These are phyloP conservation scores for Hibiscus mutabilis DNA, from an alignment of 345 rosid genomes.

Conservation along the genomic window DNA sequence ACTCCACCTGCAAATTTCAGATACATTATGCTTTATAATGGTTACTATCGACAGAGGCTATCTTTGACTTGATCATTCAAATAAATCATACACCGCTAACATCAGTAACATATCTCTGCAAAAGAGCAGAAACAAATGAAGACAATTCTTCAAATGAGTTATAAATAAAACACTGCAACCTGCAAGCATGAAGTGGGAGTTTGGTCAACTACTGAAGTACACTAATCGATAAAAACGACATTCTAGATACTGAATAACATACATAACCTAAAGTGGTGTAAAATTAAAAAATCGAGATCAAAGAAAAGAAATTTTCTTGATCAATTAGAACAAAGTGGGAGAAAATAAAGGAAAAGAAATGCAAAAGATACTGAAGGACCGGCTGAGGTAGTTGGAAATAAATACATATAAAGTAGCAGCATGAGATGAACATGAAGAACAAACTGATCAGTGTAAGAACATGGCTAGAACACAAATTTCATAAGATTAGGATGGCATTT, in stretches of 20 bases:
- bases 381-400: neutral
- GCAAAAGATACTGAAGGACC: neutral
- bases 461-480: neutral
- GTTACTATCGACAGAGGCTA: neutral
- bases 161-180: neutral
- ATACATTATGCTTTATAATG: neutral
- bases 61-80: neutral
- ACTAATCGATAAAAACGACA: neutral
- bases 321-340: neutral
- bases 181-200: conserved; percentile 1
- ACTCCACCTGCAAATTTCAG: conserved; percentile 49
- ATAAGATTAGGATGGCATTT: neutral
- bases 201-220: neutral
- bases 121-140: neutral
- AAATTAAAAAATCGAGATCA: neutral
- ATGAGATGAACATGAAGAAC: neutral
- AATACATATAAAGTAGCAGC: neutral
- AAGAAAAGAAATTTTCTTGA: neutral
- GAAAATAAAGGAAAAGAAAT: neutral
- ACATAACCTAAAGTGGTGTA: neutral
- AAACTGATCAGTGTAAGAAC: neutral
- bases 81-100: neutral
- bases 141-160: neutral
- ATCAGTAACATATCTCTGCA: neutral
- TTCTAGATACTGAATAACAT: neutral